Conservation (phyloP, 768 basidiomycete species). For the Omphalotus guepiniiformis region DNA sequence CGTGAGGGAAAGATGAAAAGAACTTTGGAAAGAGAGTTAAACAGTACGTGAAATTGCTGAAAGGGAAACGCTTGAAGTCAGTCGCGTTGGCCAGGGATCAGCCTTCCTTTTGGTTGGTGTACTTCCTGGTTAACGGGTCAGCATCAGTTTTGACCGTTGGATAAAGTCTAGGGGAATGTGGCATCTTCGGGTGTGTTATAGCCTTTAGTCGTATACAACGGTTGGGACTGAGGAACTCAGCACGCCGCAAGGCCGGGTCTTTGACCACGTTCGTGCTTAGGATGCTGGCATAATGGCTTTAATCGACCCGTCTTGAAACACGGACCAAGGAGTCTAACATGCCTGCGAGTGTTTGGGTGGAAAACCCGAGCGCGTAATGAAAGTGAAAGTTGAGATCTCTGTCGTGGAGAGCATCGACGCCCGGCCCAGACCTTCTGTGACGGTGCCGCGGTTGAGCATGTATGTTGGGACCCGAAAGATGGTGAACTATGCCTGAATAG, state of each 20-base stretch:
- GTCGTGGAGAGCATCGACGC: slow-evolving; percentile 68
- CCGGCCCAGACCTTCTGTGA: slow-evolving; percentile 72
- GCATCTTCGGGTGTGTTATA: slow-evolving; percentile 68
- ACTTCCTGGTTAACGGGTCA: slow-evolving; percentile 58
- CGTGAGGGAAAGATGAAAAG: slow-evolving; percentile 82
- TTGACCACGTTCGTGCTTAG: slow-evolving; percentile 57
- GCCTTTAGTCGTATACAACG: slow-evolving; percentile 49
- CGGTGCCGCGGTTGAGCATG: slow-evolving; percentile 76
- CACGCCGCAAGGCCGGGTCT: slow-evolving; percentile 49
- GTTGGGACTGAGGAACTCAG: slow-evolving; percentile 62
- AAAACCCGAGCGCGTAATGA: slow-evolving; percentile 67
- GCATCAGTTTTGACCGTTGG: slow-evolving; percentile 60
- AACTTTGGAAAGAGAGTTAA: slow-evolving; percentile 79
- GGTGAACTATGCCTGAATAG: slow-evolving; percentile 83
- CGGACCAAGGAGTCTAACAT: slow-evolving; percentile 87
- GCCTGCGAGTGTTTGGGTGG: slow-evolving; percentile 75
- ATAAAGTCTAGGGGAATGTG: slow-evolving; percentile 59
- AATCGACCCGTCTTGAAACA: slow-evolving; percentile 82
- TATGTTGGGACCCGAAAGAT: slow-evolving; percentile 88
- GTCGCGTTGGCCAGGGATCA: slow-evolving; percentile 54
- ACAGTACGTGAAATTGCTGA: slow-evolving; percentile 80
- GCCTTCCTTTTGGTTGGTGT: slow-evolving; percentile 48
- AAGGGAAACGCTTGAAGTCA: slow-evolving; percentile 76
- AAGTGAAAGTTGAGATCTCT: slow-evolving; percentile 69
- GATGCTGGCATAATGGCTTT: slow-evolving; percentile 78